phyloP scores from a whole-genome alignment of 371 early-diverging fungal species.

The Mucor circinelloides region DNA sequence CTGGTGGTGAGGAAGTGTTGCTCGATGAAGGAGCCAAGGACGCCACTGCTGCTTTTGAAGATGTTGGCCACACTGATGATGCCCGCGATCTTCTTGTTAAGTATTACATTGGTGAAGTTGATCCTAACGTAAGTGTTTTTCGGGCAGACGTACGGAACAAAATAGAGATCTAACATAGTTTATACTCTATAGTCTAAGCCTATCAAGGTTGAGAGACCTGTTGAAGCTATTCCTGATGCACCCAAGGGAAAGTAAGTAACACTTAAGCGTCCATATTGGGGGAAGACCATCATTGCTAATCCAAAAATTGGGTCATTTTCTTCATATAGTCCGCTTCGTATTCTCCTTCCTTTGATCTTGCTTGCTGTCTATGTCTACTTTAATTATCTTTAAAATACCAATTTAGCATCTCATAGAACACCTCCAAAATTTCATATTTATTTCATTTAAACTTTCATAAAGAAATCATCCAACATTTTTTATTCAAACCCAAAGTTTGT shows the following conservation, averaged over 20 bases:
- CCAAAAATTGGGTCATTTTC: background rate
- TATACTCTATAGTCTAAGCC: constrained; percentile 35
- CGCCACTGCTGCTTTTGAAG: constrained; percentile 93
- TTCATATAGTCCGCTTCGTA: constrained; percentile 5
- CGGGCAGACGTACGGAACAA: background rate
- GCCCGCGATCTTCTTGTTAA: constrained; percentile 81
- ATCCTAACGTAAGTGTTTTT: constrained; percentile 55
- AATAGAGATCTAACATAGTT: background rate
- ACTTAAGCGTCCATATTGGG: background rate
- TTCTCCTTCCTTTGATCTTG: background rate
- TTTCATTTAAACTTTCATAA: background rate
- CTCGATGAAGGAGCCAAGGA: constrained; percentile 83
- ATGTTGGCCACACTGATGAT: constrained; percentile 94
- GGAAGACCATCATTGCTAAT: background rate
- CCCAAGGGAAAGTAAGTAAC: constrained; percentile 54
- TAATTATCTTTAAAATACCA: constrained; percentile 22
- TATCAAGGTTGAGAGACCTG: constrained; percentile 24
- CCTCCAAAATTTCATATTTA: background rate
- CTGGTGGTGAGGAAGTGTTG: constrained; percentile 84
- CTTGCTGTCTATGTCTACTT: constrained; percentile 34
- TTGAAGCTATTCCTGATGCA: constrained; percentile 15
- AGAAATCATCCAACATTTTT: background rate
- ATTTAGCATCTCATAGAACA: constrained; percentile 3
- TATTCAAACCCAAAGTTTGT: background rate
- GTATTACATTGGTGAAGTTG: constrained; percentile 76